Conservation (phyloP, 306 rosid species). For the Vachellia pachyceras region DNA sequence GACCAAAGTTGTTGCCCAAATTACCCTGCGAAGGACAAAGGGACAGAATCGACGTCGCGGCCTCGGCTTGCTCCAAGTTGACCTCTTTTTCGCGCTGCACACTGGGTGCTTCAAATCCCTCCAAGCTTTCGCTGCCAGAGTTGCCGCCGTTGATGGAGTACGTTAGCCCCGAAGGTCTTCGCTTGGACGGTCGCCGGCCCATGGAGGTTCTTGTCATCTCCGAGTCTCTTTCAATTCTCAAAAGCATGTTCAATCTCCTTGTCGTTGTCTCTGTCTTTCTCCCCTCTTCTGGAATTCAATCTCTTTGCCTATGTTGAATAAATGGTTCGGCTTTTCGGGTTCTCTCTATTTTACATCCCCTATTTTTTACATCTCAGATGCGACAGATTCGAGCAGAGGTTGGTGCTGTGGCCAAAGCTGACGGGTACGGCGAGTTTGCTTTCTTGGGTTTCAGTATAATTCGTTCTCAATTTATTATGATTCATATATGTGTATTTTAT, state of each 20-base stretch:
- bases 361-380: conserved; percentile 54
- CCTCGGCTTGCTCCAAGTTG: background rate
- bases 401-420: conserved; percentile 86
- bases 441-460: background rate
- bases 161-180: conserved; percentile 95
- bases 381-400: conserved; percentile 93
- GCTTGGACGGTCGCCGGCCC: conserved; percentile 88
- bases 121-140: background rate
- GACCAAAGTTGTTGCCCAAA: background rate
- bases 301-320: background rate
- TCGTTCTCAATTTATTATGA: background rate
- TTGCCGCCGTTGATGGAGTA: conserved; percentile 63
- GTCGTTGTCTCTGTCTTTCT: no score
- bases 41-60: background rate
- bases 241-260: conserved; percentile 3
- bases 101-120: background rate
- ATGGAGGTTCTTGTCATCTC: conserved; percentile 43
- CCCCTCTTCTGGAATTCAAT: background rate
- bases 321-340: background rate
- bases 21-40: background rate
- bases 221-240: background rate
- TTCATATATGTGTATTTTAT: background rate
- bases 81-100: background rate
- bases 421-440: conserved; percentile 52
- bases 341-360: background rate